These are phyloP conservation scores for Actinidia chinensis DNA, from an alignment of 179 eudicot genomes.

Conservation along the genomic window DNA sequence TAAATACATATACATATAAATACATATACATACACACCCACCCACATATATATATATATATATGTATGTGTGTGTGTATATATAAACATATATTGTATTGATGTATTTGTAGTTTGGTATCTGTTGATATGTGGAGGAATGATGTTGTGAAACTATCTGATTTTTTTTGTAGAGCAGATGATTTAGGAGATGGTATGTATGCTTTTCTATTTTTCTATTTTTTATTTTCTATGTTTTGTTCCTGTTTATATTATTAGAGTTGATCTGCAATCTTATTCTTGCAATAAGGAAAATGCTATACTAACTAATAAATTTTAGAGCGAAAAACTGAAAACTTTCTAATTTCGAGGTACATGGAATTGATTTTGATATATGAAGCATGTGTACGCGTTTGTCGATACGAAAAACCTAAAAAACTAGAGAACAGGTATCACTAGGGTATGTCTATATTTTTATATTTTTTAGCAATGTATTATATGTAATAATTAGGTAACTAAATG, in stretches of 20 bases:
- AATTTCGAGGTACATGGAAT: not conserved
- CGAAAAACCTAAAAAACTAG: no score
- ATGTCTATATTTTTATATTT: no score
- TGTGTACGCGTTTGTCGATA: no score
- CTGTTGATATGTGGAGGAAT: not conserved
- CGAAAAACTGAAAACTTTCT: not conserved
- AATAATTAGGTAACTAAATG: no score
- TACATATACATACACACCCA: not conserved
- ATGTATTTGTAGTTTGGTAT: not conserved
- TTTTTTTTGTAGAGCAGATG: not conserved
- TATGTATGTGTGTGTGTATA: not conserved
- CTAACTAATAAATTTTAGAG: no score
- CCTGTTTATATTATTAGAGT: not conserved
- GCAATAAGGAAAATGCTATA: no score
- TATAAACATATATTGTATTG: not conserved
- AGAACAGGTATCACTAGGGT: no score
- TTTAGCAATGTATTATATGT: no score
- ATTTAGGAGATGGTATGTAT: not conserved
- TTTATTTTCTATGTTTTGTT: not conserved
- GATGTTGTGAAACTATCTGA: no score
- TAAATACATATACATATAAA: no score
- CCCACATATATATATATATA: not conserved
- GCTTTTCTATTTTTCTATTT: not conserved
- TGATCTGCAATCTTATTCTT: not conserved
- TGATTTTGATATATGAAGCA: not conserved